phyloP scores from a whole-genome alignment of 495 filamentous ascomycete species.

The Copromyces sp. region DNA sequence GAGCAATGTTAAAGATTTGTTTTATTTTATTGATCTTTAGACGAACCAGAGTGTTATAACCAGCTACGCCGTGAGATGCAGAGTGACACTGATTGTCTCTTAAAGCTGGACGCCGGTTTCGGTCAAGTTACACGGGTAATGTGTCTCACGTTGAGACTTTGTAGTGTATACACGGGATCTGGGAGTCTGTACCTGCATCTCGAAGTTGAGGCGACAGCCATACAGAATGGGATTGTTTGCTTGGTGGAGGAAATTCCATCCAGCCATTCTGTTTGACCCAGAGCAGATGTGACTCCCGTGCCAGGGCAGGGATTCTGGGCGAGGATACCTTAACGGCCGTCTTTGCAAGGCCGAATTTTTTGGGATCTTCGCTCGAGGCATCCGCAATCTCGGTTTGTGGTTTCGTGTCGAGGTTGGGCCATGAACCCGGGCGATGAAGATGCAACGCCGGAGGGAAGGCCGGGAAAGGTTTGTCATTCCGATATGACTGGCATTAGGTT shows the following conservation, averaged over 20 bases:
- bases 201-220: background rate
- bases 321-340: background rate
- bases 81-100: background rate
- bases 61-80: background rate
- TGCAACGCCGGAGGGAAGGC: background rate
- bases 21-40: background rate
- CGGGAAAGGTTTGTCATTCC: background rate
- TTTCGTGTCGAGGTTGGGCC: background rate
- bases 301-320: background rate
- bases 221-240: background rate
- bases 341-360: background rate
- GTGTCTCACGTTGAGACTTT: background rate
- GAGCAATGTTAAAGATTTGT: background rate
- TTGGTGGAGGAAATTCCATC: background rate
- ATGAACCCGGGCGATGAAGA: background rate
- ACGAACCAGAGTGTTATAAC: background rate
- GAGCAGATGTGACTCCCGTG: background rate
- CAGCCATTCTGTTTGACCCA: background rate
- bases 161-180: background rate
- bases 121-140: background rate
- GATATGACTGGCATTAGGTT: background rate
- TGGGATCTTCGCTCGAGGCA: background rate
- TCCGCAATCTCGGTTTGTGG: background rate
- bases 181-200: background rate
- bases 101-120: background rate